Evolutionary conservation across 176 grass and related monocot genomes (phyloP), one percentile per base, ranked within the genome.

Genomic region (Zoysia japonica): DNA sequence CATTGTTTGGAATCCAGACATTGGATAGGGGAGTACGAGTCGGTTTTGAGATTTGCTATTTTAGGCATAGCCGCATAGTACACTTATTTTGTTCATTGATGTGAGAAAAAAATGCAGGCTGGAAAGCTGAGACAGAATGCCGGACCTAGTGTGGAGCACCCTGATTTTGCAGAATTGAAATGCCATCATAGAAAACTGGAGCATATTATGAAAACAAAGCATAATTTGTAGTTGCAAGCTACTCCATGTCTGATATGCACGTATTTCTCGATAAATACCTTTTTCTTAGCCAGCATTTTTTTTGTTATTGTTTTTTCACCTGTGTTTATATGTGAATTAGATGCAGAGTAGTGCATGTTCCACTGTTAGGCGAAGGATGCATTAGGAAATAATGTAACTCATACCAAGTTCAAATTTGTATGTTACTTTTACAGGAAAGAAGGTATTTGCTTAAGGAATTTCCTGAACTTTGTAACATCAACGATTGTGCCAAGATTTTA

Each of bases 371-470:
- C 5, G 51, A 79, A 72, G 49, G 20, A 28, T 73, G 9, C 36
- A 50, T 67, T 56, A 1, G 6, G 17, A 17, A 56, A 4, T 17
- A 56, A 56, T 56, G 54, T n/a, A 56, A 56, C 54, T 19, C 13
- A 11, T 46, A 13, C 15, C 19, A 52, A 39, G 47, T 65, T 74
- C 57, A 83, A 9, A 60, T 69, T 19, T 5, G 47, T 35, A 75
- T 88, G 9, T 75, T 37, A 61, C 40, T 64, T 74, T 68, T n/a
- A 47, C 76, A 97, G 93, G 93, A 97, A 91, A 93, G 93, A 71
- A 93, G 93, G 71, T 97, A 97, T 70, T 90, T 97, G 69, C 44
- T 93, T 13, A 93, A 93, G 88, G 93, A 97, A 85, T 97, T 97
- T 81, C 88, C 93, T 69, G 90, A 97, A 75, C 85, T 97, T 7